Evolutionary conservation across 495 filamentous ascomycete genomes (phyloP).

Genomic region (Friedmanniomyces simplex): DNA sequence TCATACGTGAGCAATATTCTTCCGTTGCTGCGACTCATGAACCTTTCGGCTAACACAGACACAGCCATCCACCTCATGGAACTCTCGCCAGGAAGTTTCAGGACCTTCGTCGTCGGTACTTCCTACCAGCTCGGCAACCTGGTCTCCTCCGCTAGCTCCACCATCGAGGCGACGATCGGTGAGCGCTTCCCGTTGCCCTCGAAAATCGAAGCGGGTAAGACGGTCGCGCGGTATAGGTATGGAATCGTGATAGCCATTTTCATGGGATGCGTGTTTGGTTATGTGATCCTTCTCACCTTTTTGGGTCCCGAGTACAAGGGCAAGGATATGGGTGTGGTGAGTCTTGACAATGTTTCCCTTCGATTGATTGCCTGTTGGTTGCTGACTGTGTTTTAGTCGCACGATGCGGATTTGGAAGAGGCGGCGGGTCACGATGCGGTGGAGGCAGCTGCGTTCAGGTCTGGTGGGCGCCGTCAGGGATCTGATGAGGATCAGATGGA

Average conservation of each 20-base stretch:
- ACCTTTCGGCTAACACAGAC: no score
- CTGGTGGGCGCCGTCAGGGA: not conserved
- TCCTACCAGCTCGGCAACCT: slow-evolving; percentile 81
- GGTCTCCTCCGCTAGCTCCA: slow-evolving; percentile 65
- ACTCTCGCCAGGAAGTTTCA: slow-evolving; percentile 66
- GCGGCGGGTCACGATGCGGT: slow-evolving; percentile 36
- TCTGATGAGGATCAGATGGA: slow-evolving; percentile 14
- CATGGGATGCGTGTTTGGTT: slow-evolving; percentile 83
- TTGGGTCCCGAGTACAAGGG: slow-evolving; percentile 68
- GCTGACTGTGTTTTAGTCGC: slow-evolving; percentile 14
- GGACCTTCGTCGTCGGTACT: slow-evolving; percentile 76
- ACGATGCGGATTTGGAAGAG: slow-evolving; percentile 55
- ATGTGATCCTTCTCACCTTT: slow-evolving; percentile 64
- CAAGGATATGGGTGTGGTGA: slow-evolving; percentile 50
- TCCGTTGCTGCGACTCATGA: no score
- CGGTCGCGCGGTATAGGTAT: slow-evolving; percentile 56
- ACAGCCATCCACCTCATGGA: slow-evolving; percentile 74
- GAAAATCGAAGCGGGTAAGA: slow-evolving; percentile 28
- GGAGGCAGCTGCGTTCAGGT: not conserved
- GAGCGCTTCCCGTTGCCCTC: slow-evolving; percentile 63
- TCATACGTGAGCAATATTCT: slow-evolving; percentile 39
- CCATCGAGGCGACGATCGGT: slow-evolving; percentile 76
- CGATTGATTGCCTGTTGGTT: not conserved
- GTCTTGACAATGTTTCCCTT: not conserved
- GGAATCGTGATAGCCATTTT: slow-evolving; percentile 78